Percentiles rank a stretch among this genome's conserved stretches.
phyloP scores from a whole-genome alignment of 176 grass and related monocot species.

The Phoenix roebelenii region DNA sequence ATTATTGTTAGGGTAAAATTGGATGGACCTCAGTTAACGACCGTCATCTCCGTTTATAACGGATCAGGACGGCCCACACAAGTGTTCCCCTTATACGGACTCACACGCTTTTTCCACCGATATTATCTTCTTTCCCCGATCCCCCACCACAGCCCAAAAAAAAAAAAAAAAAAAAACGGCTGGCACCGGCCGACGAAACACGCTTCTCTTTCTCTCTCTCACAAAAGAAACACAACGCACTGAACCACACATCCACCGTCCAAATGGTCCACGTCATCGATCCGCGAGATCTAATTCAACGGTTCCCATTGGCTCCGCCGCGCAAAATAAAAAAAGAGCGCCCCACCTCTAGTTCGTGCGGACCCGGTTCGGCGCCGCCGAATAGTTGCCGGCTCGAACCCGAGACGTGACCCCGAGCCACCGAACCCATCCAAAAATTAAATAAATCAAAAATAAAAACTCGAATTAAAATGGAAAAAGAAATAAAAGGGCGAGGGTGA shows the following conservation, averaged over 20 bases:
- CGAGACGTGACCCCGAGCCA: neutral
- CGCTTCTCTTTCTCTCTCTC: conserved; percentile 32
- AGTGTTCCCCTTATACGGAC: too few relatives aligned
- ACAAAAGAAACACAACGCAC: conserved; percentile 54
- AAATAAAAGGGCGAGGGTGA: neutral
- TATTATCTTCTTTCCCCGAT: neutral
- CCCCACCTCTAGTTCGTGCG: neutral
- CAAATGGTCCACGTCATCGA: conserved; percentile 44
- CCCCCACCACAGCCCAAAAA: neutral
- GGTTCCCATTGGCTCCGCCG: conserved; percentile 4
- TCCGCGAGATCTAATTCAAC: conserved; percentile 36
- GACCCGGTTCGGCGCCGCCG: conserved; percentile 15
- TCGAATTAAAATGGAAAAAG: neutral
- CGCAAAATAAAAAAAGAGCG: neutral
- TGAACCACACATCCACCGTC: neutral
- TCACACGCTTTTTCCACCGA: too few relatives aligned
- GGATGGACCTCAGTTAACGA: too few relatives aligned
- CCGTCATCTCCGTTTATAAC: too few relatives aligned
- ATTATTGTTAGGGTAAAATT: too few relatives aligned
- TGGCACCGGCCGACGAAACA: neutral
- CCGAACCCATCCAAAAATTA: neutral
- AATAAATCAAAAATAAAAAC: neutral
- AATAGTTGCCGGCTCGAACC: neutral
- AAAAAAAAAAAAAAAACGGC: conserved; percentile 1
- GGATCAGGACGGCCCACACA: too few relatives aligned